These are phyloP conservation scores for Chaetoceros tenuissimus DNA, from an alignment of 108 stramenopile species.

Conservation along the genomic window DNA sequence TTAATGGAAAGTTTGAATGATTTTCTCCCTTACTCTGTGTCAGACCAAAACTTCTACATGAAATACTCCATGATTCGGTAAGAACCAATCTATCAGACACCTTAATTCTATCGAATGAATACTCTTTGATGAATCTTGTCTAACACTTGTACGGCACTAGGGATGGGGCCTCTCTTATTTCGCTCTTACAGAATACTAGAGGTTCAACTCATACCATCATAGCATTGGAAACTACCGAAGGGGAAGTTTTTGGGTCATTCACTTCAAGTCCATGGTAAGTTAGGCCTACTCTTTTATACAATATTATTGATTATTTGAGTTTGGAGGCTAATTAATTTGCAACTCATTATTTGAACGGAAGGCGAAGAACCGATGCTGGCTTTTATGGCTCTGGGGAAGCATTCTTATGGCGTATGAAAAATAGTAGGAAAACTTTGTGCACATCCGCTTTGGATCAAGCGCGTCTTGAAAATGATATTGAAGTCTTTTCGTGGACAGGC, in stretches of 20 bases:
- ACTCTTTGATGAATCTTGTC: slow-evolving; percentile 66
- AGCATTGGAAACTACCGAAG: slow-evolving; percentile 70
- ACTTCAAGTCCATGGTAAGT: slow-evolving; percentile 50
- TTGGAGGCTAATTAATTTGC: too few species aligned
- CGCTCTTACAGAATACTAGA: slow-evolving; percentile 43
- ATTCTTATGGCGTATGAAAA: slow-evolving; percentile 62
- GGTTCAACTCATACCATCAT: slow-evolving; percentile 57
- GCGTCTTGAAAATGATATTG: slow-evolving; percentile 61
- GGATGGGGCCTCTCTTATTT: slow-evolving; percentile 65
- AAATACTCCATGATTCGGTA: slow-evolving; percentile 1
- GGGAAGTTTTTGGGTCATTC: slow-evolving; percentile 69
- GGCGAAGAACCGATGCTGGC: neutral
- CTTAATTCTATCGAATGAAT: too few species aligned
- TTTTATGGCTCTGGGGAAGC: slow-evolving; percentile 63
- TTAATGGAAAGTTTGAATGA: slow-evolving; percentile 69
- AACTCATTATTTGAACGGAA: too few species aligned
- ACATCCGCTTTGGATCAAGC: slow-evolving; percentile 60
- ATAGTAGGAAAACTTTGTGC: slow-evolving; percentile 36
- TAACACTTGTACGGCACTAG: too few species aligned
- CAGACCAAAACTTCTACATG: slow-evolving; percentile 23
- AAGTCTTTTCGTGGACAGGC: slow-evolving; percentile 69
- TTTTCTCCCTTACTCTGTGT: slow-evolving; percentile 44
- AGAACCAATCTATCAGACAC: too few species aligned
- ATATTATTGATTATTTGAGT: too few species aligned
- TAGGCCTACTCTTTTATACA: too few species aligned